Percentiles rank a stretch among this genome's conserved stretches.
phyloP scores from a whole-genome alignment of 2,329 filamentous ascomycete species.

The Fusarium verrucosum region DNA sequence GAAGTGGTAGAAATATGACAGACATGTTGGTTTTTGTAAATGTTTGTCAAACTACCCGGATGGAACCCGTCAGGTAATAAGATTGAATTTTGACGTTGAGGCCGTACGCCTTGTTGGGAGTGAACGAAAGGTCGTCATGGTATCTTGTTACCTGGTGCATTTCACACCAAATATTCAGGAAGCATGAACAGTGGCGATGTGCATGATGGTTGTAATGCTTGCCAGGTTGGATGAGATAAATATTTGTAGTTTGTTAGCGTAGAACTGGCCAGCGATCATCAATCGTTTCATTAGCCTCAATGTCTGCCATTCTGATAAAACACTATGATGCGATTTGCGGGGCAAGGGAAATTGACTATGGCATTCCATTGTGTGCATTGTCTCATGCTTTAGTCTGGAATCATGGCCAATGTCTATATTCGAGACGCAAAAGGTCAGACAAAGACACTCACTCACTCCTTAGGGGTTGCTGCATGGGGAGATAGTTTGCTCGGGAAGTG shows the following conservation, averaged over 20 bases:
- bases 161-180: neutral
- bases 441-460: neutral
- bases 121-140: neutral
- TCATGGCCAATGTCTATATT: conserved; percentile 1
- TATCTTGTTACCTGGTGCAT: neutral
- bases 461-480: neutral
- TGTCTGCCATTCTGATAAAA: neutral
- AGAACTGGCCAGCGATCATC: conserved; percentile 2
- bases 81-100: neutral
- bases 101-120: neutral
- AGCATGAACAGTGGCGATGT: neutral
- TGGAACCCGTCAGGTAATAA: neutral
- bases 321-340: neutral
- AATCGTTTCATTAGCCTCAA: conserved; percentile 8
- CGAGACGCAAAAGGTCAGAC: neutral
- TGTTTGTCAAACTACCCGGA: neutral
- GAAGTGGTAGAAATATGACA: neutral
- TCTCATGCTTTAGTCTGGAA: neutral
- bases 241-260: neutral
- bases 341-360: conserved; percentile 1
- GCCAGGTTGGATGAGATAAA: neutral
- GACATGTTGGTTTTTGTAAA: neutral
- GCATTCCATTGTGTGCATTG: conserved; percentile 2
- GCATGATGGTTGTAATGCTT: neutral
- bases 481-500: neutral